These are phyloP conservation scores for Hypericum androsaemum DNA, from an alignment of 345 rosid species.

Conservation along the genomic window DNA sequence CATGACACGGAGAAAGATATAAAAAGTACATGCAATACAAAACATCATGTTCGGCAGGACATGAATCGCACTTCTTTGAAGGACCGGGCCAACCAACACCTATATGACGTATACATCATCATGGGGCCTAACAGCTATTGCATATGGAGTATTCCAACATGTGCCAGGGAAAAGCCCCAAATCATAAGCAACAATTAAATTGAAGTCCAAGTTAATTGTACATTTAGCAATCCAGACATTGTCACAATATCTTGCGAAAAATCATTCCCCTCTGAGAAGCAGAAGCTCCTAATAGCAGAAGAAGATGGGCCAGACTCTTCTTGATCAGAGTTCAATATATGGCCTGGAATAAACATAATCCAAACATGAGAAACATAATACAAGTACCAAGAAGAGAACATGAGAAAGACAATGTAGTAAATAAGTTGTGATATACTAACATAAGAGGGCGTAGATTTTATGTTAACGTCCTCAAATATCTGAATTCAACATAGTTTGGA, in stretches of 20 bases:
- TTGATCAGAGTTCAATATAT: constrained; percentile 12
- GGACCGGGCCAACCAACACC: background rate
- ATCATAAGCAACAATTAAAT: constrained; percentile 1
- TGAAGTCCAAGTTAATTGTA: constrained; percentile 22
- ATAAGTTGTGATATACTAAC: no score
- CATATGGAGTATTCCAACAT: background rate
- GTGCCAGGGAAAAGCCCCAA: background rate
- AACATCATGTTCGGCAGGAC: background rate
- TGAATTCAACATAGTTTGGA: no score
- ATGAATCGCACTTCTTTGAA: background rate
- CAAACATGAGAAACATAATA: constrained; percentile 15
- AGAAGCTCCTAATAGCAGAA: constrained; percentile 21
- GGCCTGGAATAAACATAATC: constrained; percentile 33
- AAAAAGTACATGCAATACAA: no score
- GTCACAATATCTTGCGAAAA: constrained; percentile 43
- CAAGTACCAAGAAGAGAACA: no score
- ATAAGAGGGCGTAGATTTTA: no score
- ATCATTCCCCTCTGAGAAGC: constrained; percentile 44
- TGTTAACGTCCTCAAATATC: no score
- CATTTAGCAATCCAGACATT: constrained; percentile 95
- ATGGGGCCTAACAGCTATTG: no score
- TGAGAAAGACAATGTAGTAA: no score
- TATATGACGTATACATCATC: background rate
- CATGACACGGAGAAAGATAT: no score
- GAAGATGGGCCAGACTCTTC: constrained; percentile 21